Percentiles rank a stretch among this genome's conserved stretches.
These are phyloP conservation scores for Penicillium frequentans DNA, from an alignment of 2,329 filamentous ascomycete species.

Conservation along the genomic window DNA sequence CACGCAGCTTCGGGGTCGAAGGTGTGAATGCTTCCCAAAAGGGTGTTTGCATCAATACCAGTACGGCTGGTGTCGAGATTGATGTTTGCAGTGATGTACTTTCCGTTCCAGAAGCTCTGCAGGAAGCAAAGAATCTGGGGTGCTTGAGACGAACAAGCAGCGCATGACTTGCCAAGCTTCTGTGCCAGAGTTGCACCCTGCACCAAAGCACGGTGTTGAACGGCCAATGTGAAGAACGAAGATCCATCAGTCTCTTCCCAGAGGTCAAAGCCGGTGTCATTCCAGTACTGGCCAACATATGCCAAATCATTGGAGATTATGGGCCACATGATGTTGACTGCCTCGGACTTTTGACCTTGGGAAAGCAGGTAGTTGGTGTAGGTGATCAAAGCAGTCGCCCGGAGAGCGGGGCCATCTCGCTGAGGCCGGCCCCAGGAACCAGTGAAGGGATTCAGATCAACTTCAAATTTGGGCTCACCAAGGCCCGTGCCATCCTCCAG, in stretches of 20 bases:
- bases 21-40: constrained; percentile 65
- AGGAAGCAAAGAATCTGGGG: constrained; percentile 72
- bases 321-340: constrained; percentile 8
- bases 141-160: constrained; percentile 62
- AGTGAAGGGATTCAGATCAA: constrained; percentile 61
- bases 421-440: constrained; percentile 74
- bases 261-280: constrained; percentile 17
- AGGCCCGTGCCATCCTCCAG: constrained; percentile 51
- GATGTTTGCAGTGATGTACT: constrained; percentile 28
- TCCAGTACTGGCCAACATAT: constrained; percentile 18
- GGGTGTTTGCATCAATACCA: constrained; percentile 71
- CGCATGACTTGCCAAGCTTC: constrained; percentile 62
- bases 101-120: constrained; percentile 69
- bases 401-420: constrained; percentile 73
- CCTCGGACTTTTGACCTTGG: constrained; percentile 5
- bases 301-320: constrained; percentile 12
- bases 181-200: constrained; percentile 64
- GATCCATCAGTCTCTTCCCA: constrained; percentile 15
- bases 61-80: constrained; percentile 68
- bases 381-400: constrained; percentile 69
- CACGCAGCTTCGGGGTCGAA: constrained; percentile 69
- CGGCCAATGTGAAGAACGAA: constrained; percentile 17
- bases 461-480: constrained; percentile 72
- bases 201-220: constrained; percentile 32
- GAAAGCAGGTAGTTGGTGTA: constrained; percentile 37